These are phyloP conservation scores for Nakaseomyces glabratus DNA, from an alignment of 1,139 yeast genomes.

Conservation along the genomic window DNA sequence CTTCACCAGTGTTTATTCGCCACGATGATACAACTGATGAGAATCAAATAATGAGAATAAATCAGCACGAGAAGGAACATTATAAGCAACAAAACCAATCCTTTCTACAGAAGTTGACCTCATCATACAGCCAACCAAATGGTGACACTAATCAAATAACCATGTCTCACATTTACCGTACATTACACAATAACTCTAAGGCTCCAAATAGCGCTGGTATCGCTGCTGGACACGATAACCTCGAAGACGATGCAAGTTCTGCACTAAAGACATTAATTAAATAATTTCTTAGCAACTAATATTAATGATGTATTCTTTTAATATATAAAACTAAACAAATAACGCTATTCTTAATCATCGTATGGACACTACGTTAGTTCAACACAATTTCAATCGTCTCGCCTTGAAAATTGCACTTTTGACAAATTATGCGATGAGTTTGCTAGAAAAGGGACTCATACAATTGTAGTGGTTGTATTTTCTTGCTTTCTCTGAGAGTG, in stretches of 20 bases:
- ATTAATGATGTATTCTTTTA: too few species aligned
- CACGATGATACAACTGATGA: conserved; percentile 6
- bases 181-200: background rate
- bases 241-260: conserved; percentile 7
- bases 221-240: conserved; percentile 2
- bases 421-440: too few species aligned
- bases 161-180: conserved; percentile 5
- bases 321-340: too few species aligned
- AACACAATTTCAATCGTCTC: too few species aligned
- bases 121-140: conserved; percentile 1
- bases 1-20: conserved; percentile 4
- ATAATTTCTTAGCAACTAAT: background rate
- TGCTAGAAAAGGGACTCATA: too few species aligned
- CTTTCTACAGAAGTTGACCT: conserved; percentile 1
- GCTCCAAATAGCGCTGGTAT: conserved; percentile 3
- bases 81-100: conserved; percentile 6
- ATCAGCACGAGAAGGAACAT: conserved; percentile 4
- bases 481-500: too few species aligned
- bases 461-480: too few species aligned
- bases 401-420: too few species aligned
- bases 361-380: too few species aligned
- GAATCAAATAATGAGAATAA: conserved; percentile 5
- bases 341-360: too few species aligned
- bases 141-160: background rate
- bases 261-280: conserved; percentile 7